Evolutionary conservation across 306 rosid genomes (phyloP).

Genomic region (Lotus japonicus): DNA sequence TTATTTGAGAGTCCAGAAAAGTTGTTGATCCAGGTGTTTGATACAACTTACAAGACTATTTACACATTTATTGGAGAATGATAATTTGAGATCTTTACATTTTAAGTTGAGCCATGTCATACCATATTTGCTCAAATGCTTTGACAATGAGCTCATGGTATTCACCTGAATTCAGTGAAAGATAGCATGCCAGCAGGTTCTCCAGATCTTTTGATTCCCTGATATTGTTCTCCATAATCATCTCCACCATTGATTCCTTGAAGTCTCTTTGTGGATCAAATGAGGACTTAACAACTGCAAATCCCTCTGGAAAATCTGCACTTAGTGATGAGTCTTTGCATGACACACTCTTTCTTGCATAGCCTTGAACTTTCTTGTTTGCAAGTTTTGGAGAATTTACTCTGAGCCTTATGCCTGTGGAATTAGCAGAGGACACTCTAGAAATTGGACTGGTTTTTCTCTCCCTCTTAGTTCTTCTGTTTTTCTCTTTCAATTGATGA

Average conservation of each 20-base stretch:
- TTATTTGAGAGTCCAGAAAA: slow-evolving; percentile 2
- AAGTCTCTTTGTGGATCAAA: slow-evolving; percentile 71
- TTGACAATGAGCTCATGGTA: slow-evolving; percentile 69
- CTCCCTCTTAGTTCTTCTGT: slow-evolving; percentile 15
- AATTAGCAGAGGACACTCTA: slow-evolving; percentile 36
- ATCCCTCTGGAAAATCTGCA: slow-evolving; percentile 44
- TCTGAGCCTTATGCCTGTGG: slow-evolving; percentile 53
- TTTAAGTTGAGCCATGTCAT: slow-evolving; percentile 45
- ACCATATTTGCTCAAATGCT: slow-evolving; percentile 84
- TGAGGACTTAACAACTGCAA: slow-evolving; percentile 66
- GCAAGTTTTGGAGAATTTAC: slow-evolving; percentile 57
- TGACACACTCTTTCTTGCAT: slow-evolving; percentile 53
- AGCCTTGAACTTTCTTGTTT: slow-evolving; percentile 43
- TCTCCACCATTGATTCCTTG: slow-evolving; percentile 77
- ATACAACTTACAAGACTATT: slow-evolving; percentile 16
- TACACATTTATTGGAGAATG: slow-evolving; percentile 24
- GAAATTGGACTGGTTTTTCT: slow-evolving; percentile 3
- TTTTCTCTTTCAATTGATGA: slow-evolving; percentile 35
- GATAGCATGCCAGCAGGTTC: slow-evolving; percentile 79
- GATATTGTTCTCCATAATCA: slow-evolving; percentile 73
- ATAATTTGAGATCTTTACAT: slow-evolving; percentile 28
- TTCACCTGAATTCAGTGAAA: slow-evolving; percentile 62
- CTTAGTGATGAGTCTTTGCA: slow-evolving; percentile 26
- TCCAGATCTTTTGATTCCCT: slow-evolving; percentile 62
- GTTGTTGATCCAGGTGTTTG: not conserved